A percentile compares a stretch with the other conserved stretches of the same genome.
Evolutionary conservation across 106 monocot species (phyloP).

Genomic region (Dendrobium chrysotoxum): DNA sequence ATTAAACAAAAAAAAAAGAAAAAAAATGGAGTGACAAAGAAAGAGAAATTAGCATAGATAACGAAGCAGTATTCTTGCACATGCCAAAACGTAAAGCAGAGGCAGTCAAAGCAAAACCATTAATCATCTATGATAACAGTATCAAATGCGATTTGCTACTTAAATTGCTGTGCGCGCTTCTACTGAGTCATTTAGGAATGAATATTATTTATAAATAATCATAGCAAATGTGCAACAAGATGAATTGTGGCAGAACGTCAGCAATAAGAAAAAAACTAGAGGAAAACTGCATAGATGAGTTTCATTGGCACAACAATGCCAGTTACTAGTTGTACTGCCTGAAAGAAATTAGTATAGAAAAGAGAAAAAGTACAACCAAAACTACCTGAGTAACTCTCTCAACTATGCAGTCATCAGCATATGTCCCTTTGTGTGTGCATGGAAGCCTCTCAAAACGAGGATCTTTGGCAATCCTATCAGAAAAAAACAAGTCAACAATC

Average conservation of each 20-base stretch:
- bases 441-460: slow-evolving; percentile 93
- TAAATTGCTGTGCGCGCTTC: neutral
- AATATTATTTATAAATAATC: neutral
- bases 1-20: neutral
- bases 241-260: neutral
- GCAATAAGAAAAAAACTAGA: neutral
- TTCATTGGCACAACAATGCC: neutral
- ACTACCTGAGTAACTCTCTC: slow-evolving; percentile 91
- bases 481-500: neutral
- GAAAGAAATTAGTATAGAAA: neutral
- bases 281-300: too few species aligned
- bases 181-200: neutral
- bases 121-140: neutral
- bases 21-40: neutral
- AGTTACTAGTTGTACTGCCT: neutral
- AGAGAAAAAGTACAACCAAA: neutral
- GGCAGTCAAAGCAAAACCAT: neutral
- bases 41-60: neutral
- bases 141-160: neutral
- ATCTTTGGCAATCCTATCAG: slow-evolving; percentile 85
- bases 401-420: slow-evolving; percentile 99
- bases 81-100: neutral
- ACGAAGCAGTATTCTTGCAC: neutral
- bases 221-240: neutral
- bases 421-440: slow-evolving; percentile 96